Conservation (phyloP, 352 stramenopile species). For the Pythium brassicae region DNA sequence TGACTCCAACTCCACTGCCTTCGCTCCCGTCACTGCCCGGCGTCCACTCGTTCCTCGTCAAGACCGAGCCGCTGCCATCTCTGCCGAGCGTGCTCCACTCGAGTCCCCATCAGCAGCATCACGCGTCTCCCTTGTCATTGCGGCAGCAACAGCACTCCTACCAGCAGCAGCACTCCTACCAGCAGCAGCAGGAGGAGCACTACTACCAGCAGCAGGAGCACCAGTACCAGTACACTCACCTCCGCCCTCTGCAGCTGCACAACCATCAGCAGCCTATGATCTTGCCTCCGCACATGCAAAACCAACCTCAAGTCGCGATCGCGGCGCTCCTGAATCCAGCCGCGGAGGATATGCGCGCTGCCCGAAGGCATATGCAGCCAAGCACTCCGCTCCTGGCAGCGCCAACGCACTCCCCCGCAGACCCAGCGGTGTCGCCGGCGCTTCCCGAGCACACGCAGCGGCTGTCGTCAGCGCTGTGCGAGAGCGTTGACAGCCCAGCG, state of each 20-base stretch:
- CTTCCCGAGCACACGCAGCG: background rate
- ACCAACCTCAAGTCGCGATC: conserved; percentile 9
- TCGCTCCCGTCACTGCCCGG: conserved; percentile 3
- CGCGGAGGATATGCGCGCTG: background rate
- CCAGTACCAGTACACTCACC: background rate
- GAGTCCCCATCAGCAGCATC: background rate
- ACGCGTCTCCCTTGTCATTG: background rate
- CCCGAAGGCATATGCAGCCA: background rate
- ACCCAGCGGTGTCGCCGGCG: too few relatives aligned
- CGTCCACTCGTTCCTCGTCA: conserved; percentile 13
- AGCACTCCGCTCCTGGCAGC: background rate
- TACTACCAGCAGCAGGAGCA: background rate
- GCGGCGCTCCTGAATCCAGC: conserved; percentile 11
- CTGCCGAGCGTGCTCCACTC: conserved; percentile 12
- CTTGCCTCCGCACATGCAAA: background rate
- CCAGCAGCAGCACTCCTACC: background rate
- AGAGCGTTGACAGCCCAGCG: background rate
- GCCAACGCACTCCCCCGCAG: background rate
- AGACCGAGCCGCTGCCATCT: conserved; percentile 14
- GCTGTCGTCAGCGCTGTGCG: background rate
- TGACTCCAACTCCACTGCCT: background rate
- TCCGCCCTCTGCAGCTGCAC: background rate
- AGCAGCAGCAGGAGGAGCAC: too few relatives aligned
- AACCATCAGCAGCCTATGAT: background rate
- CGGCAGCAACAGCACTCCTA: background rate